phyloP scores from a whole-genome alignment of 371 early-diverging fungal species.

The Vittaforma corneae region DNA sequence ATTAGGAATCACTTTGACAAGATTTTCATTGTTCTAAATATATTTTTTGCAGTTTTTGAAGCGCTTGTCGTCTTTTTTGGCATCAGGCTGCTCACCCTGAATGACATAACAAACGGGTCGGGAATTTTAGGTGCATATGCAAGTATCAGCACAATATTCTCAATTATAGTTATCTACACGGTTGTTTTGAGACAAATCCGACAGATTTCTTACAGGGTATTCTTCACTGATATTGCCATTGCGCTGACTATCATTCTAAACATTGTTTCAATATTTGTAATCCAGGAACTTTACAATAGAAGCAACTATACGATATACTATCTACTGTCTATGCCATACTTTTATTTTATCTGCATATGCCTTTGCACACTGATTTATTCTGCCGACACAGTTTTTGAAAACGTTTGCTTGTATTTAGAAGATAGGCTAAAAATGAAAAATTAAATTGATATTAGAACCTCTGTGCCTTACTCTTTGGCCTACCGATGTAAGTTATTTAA shows the following conservation, averaged over 20 bases:
- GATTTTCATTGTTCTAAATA: slow-evolving; percentile 15
- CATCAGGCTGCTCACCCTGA: slow-evolving; percentile 10
- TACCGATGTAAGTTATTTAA: too few relatives aligned
- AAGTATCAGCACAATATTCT: slow-evolving; percentile 29
- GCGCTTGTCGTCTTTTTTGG: slow-evolving; percentile 25
- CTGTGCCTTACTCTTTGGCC: too few relatives aligned
- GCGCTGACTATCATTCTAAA: slow-evolving; percentile 22
- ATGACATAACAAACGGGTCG: slow-evolving; percentile 14
- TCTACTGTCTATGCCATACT: slow-evolving; percentile 19
- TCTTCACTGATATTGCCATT: slow-evolving; percentile 35
- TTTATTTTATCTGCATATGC: slow-evolving; percentile 11
- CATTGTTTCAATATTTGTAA: slow-evolving; percentile 32
- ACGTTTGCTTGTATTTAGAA: not conserved
- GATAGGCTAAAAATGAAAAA: not conserved
- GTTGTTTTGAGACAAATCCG: slow-evolving; percentile 46
- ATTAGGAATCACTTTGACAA: slow-evolving; percentile 27
- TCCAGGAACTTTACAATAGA: slow-evolving; percentile 22
- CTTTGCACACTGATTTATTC: slow-evolving; percentile 6
- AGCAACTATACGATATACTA: not conserved
- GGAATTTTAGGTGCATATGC: slow-evolving; percentile 43
- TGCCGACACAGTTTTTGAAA: not conserved
- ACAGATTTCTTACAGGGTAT: slow-evolving; percentile 23
- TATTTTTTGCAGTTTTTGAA: slow-evolving; percentile 34
- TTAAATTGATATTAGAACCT: too few relatives aligned
- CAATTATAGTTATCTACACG: slow-evolving; percentile 41